Conservation (phyloP, 225 moss, liverwort and hornwort genomes). For the Antitrichia curtipendula region DNA sequence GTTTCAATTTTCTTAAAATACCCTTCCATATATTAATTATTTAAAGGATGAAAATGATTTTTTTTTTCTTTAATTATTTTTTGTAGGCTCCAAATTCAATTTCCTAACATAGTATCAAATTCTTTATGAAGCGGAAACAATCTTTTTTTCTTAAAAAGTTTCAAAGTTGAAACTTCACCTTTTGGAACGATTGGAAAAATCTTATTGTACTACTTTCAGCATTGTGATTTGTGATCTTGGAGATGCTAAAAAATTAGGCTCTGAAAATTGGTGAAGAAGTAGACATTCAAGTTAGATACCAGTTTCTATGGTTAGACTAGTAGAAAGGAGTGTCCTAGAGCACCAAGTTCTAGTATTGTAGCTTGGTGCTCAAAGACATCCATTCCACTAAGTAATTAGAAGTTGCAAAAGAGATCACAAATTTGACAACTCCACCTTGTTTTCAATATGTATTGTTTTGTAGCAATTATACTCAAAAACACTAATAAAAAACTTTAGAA, state of each 20-base stretch:
- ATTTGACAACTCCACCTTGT: too few relatives aligned
- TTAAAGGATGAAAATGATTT: background rate
- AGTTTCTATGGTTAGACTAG: too few relatives aligned
- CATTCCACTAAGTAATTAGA: too few relatives aligned
- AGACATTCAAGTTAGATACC: background rate
- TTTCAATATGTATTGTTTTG: too few relatives aligned
- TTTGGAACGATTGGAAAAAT: fast-evolving
- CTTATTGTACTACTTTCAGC: background rate
- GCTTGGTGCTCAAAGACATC: too few relatives aligned
- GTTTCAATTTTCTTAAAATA: background rate
- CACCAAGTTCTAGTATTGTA: too few relatives aligned
- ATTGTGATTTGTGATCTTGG: background rate
- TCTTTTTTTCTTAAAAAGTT: background rate
- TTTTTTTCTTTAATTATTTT: background rate
- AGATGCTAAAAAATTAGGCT: background rate
- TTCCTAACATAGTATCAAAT: background rate
- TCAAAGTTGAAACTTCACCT: background rate
- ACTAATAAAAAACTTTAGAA: too few relatives aligned
- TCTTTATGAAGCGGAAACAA: fast-evolving
- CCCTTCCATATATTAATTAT: background rate
- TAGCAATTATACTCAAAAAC: too few relatives aligned
- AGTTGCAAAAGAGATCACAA: too few relatives aligned
- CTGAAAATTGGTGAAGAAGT: background rate
- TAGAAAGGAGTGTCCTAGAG: too few relatives aligned
- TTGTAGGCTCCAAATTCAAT: background rate